A percentile compares a stretch with the other conserved stretches of the same genome.
Conservation (phyloP, 345 rosid genomes). For the Populus deltoides region DNA sequence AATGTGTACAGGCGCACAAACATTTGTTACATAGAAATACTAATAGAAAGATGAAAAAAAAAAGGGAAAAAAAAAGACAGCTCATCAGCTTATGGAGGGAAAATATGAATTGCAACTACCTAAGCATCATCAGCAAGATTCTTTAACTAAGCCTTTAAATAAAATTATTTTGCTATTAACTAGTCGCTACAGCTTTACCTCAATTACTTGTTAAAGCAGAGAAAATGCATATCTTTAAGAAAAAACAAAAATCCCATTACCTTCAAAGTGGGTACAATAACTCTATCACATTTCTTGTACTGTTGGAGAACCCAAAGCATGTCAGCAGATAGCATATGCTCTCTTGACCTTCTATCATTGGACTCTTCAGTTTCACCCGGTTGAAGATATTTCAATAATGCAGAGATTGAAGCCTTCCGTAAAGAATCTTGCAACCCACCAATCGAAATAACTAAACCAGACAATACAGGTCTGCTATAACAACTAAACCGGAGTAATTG, state of each 20-base stretch:
- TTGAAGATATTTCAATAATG: conserved; percentile 69
- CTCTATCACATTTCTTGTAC: conserved; percentile 73
- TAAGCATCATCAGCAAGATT: background rate
- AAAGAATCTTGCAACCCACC: conserved; percentile 95
- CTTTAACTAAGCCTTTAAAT: background rate
- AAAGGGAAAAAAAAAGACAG: too few species aligned
- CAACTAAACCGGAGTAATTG: conserved; percentile 57
- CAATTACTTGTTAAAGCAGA: background rate
- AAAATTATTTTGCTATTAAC: background rate
- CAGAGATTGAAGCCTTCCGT: conserved; percentile 59
- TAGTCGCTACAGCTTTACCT: background rate
- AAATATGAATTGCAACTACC: too few species aligned
- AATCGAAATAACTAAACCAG: conserved; percentile 79
- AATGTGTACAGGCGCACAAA: background rate
- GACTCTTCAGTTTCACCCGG: conserved; percentile 38
- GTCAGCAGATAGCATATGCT: conserved; percentile 49
- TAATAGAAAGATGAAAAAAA: background rate
- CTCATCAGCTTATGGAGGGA: too few species aligned
- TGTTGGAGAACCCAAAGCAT: conserved; percentile 76
- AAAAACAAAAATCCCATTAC: conserved; percentile 30
- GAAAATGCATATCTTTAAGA: background rate
- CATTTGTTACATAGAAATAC: background rate
- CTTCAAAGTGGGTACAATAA: conserved; percentile 80
- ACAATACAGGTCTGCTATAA: conserved; percentile 63
- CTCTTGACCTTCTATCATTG: conserved; percentile 42